Evolutionary conservation across 2,329 filamentous ascomycete genomes (phyloP), one percentile per base, ranked within the genome.

Genomic region (Fusarium lateritium): DNA sequence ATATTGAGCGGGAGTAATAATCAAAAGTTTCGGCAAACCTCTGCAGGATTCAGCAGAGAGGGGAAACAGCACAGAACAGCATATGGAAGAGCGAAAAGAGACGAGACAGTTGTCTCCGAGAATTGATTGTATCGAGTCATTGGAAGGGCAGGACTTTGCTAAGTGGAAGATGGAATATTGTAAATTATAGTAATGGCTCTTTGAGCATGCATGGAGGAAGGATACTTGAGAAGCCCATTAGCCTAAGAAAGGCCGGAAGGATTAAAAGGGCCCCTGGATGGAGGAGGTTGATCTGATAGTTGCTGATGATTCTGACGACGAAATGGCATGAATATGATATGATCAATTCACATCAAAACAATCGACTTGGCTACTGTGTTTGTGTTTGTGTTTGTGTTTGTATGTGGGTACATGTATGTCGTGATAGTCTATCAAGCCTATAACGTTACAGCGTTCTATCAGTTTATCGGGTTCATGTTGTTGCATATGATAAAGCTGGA

Each of bases 291-390:
- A 75, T 75, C 71, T 74, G 70, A 65, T 72, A 63, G 73, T 60
- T 69, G 71, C 60, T 73, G 62, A 75, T 58, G 73, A 75, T 75
- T 75, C 64, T 76, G 62, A 76, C 64, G 74, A 76, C 69, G 74
- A 73, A 75, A 76, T 74, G 73, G 73, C 63, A 76, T 74, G 75
- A 77, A 77, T 69, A 77, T 75, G 71, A 73, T 77, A 78, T 73
- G 76, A 77, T 70, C 70, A 71, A 65, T 69, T 74, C 69, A 71
- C 44, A 65, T 65, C 44, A 45, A 56, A 52, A 45, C 24, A 44
- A 40, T 59, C 36, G 3, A 43, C 43, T 34, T 56, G 40, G 19
- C 33, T 47, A 7, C 19, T 21, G 5, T 54, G 26, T 38, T 19
- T 31, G 28, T 28, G 10, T 31, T 31, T 13, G 28, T 31, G 10